Conservation (phyloP, 192 early-diverging fungal species). For the Entomortierella chlamydospora region DNA sequence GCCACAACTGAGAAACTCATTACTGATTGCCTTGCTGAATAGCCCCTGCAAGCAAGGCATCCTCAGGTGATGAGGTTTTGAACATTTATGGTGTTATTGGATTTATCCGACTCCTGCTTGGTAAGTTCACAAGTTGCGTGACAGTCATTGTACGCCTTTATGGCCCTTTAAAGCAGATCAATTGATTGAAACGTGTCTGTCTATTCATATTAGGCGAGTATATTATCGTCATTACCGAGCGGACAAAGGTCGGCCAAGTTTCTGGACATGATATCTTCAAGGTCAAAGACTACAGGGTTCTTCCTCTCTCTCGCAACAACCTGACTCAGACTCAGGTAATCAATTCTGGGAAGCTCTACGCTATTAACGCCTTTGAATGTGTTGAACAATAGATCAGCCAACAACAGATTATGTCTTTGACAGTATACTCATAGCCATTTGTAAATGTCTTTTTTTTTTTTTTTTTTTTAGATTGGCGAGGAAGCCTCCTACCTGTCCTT, state of each 20-base stretch:
- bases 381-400: not conserved
- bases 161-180: not conserved
- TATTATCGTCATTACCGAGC: conserved; percentile 78
- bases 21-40: not conserved
- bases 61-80: conserved; percentile 66
- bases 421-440: too few species aligned
- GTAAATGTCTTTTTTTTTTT: not conserved
- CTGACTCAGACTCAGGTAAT: conserved; percentile 58
- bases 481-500: conserved; percentile 62
- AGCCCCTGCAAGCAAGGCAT: conserved; percentile 49
- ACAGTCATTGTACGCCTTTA: too few species aligned
- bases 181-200: too few species aligned
- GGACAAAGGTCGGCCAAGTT: conserved; percentile 71
- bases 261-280: conserved; percentile 72
- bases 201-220: conserved; percentile 69
- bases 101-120: conserved; percentile 74
- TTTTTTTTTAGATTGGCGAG: conserved; percentile 55
- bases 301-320: conserved; percentile 60
- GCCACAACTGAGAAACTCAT: not conserved
- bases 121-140: conserved; percentile 40
- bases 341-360: too few species aligned
- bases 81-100: conserved; percentile 79
- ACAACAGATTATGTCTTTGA: not conserved
- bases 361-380: too few species aligned
- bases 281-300: conserved; percentile 66